phyloP scores from a whole-genome alignment of 441 rosid species.

The Euphorbia schlechtendalii region DNA sequence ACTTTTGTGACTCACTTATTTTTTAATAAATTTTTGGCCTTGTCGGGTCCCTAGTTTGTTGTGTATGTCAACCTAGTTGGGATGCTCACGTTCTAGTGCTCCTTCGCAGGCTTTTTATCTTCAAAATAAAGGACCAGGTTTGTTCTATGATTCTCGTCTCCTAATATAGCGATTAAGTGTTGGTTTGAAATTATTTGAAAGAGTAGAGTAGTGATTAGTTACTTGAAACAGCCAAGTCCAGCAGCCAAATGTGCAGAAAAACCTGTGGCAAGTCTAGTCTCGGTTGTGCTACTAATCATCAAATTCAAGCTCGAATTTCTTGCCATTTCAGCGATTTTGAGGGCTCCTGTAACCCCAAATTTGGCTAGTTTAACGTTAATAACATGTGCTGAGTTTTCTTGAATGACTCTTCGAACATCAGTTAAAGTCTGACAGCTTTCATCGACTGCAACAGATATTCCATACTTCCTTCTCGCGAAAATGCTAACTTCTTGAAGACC shows the following conservation, averaged over 20 bases:
- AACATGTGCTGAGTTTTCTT: constrained; percentile 52
- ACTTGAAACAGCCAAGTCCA: constrained; percentile 84
- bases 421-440: constrained; percentile 66
- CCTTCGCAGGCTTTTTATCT: too few relatives aligned
- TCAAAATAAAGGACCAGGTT: too few relatives aligned
- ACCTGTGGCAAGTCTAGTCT: constrained; percentile 87
- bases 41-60: too few relatives aligned
- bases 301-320: constrained; percentile 52
- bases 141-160: too few relatives aligned
- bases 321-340: constrained; percentile 60
- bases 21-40: too few relatives aligned
- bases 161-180: too few relatives aligned
- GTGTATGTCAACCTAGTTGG: too few relatives aligned
- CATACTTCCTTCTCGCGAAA: constrained; percentile 50
- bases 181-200: too few relatives aligned
- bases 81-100: too few relatives aligned
- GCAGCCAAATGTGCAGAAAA: constrained; percentile 94
- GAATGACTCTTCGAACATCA: constrained; percentile 58
- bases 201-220: too few relatives aligned
- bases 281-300: constrained; percentile 88
- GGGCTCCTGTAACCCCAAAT: constrained; percentile 70
- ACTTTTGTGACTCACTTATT: too few relatives aligned
- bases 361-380: constrained; percentile 83
- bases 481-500: constrained; percentile 66
- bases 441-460: constrained; percentile 78